Conservation (phyloP, 345 rosid species). For the Lepidium sativum region DNA sequence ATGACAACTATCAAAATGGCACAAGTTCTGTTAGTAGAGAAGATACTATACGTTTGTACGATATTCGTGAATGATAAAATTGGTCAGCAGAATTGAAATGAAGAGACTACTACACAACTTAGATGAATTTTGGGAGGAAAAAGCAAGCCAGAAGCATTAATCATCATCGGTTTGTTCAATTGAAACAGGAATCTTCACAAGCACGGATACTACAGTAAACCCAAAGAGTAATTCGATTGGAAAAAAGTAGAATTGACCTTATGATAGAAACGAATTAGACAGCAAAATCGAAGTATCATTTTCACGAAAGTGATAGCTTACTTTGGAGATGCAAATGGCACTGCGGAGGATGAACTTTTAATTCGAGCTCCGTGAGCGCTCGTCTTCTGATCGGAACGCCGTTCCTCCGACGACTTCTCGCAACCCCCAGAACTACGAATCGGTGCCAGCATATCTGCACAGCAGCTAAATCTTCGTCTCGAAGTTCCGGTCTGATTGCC, state of each 20-base stretch:
- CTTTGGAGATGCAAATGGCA: constrained; percentile 82
- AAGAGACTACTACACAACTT: not conserved
- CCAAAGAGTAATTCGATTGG: not conserved
- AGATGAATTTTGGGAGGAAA: not conserved
- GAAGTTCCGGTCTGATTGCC: constrained; percentile 10
- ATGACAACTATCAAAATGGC: not conserved
- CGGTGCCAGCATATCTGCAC: constrained; percentile 54
- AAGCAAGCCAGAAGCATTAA: not conserved
- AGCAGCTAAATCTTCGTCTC: constrained; percentile 33
- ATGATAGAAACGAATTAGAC: not conserved
- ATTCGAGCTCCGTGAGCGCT: constrained; percentile 43
- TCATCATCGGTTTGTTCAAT: not conserved
- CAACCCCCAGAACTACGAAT: constrained; percentile 30
- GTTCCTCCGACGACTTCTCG: constrained; percentile 50
- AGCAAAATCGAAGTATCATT: not conserved
- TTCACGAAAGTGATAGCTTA: constrained; percentile 20
- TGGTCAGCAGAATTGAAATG: not conserved
- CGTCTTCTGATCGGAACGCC: constrained; percentile 45
- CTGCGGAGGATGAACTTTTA: constrained; percentile 43
- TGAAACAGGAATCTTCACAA: not conserved
- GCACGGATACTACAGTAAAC: not conserved
- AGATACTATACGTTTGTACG: not conserved
- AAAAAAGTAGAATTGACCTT: not conserved
- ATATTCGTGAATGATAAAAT: not conserved
- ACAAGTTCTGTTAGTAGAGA: not conserved